Evolutionary conservation across 768 basidiomycete species (phyloP), one percentile per base, ranked within the genome.

Genomic region (Panaeolus cyanescens): DNA sequence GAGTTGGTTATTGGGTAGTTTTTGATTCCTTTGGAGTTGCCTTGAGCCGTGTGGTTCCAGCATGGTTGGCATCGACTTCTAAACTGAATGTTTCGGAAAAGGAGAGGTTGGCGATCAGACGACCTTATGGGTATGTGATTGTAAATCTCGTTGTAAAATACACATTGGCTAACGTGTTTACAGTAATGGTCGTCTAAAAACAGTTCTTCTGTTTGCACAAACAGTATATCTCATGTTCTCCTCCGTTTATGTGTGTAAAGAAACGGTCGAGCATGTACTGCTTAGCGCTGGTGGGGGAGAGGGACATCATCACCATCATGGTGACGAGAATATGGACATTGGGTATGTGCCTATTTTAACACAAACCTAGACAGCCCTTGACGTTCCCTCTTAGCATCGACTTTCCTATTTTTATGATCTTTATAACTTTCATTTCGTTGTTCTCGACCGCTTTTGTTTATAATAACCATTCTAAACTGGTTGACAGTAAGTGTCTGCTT

Each of bases 201-300:
- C 90, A 0, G 83, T 91, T 3, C 71, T 88, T 58, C 78, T 93
- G 72, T 99, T 99, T 67, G 87, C 93, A 0, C 96, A 98, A 68
- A 86, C 88, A 9, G 92, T 99, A 12, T 99, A 97, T 74, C 80
- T 99, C 59, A 87, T 96, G 79, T 99, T 99, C 71, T 87, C 95
- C 0, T 88, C 93, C 0, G 90, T 98, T 2, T 99, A 99, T 76
- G 91, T 99, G 17, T 95, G 94, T 68, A 99, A 99, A 70, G 97
- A 99, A 80, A 92, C 95, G 0, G 81, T 99, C 4, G 96, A 99
- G 75, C 95, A 96, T 75, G 74, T 97, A 37, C 72, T 99, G 15
- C 80, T 98, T 40, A 87, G 88, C 53, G 83, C 85, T 2, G 79
- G 79, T 4, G 75, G 70, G 12, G 73, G 71, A 17, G 75, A 70